Conservation (phyloP, 345 rosid species). For the Boechera retrofracta region DNA sequence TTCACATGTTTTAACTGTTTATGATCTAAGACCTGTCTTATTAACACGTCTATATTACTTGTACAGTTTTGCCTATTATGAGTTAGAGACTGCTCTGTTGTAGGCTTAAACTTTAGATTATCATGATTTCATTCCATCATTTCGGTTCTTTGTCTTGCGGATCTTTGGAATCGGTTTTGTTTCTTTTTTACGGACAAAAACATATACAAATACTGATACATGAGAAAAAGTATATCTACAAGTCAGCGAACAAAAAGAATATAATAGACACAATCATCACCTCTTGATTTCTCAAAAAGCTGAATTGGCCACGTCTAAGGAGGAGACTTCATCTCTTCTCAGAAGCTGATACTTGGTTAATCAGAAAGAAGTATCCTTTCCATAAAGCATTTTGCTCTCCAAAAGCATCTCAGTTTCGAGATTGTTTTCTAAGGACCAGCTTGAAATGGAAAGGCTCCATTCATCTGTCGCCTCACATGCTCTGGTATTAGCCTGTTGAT, state of each 20-base stretch:
- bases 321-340: slow-evolving; percentile 36
- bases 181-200: slow-evolving; percentile 33
- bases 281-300: slow-evolving; percentile 39
- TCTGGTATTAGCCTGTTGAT: slow-evolving; percentile 74
- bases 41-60: no score
- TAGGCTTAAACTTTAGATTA: not conserved
- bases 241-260: slow-evolving; percentile 29
- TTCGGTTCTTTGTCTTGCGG: not conserved
- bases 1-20: no score
- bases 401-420: not conserved
- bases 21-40: no score
- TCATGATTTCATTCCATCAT: slow-evolving; percentile 26
- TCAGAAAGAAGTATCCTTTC: slow-evolving; percentile 18
- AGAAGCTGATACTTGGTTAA: slow-evolving; percentile 31
- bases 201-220: slow-evolving; percentile 35
- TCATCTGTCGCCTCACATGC: slow-evolving; percentile 59
- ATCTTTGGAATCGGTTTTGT: not conserved
- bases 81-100: not conserved
- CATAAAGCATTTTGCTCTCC: slow-evolving; percentile 10
- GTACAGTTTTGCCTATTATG: no score
- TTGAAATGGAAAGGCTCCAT: slow-evolving; percentile 47
- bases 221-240: slow-evolving; percentile 34
- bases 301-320: slow-evolving; percentile 28
- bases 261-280: slow-evolving; percentile 12
- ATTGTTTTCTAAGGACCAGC: slow-evolving; percentile 45